phyloP scores from a whole-genome alignment of 2,329 filamentous ascomycete genomes.

The Stemphylium lycopersici region DNA sequence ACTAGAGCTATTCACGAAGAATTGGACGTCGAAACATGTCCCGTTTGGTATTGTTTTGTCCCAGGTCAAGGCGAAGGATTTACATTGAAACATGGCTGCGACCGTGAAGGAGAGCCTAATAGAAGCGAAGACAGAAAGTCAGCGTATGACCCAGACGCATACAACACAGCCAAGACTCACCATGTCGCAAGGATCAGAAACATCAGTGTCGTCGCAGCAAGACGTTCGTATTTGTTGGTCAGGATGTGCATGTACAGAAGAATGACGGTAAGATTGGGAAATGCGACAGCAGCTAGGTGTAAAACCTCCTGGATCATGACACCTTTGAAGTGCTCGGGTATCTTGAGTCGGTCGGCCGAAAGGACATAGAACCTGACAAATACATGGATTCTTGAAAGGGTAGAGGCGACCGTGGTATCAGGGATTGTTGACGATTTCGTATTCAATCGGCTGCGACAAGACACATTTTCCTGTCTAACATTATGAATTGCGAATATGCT shows the following conservation, averaged over 20 bases:
- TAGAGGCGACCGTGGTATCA: no score
- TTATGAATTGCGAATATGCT: background rate
- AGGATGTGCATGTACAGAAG: conserved; percentile 35
- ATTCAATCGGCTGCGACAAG: background rate
- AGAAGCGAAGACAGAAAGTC: no score
- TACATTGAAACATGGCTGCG: conserved; percentile 31
- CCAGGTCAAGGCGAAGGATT: conserved; percentile 34
- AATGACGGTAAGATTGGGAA: conserved; percentile 35
- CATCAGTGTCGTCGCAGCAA: conserved; percentile 26
- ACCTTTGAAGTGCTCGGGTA: conserved; percentile 30
- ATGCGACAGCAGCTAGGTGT: conserved; percentile 34
- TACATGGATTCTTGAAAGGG: no score
- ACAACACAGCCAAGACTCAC: background rate
- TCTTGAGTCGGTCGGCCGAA: conserved; percentile 18
- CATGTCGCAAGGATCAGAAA: conserved; percentile 27
- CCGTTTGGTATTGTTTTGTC: conserved; percentile 32
- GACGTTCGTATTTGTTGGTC: conserved; percentile 31
- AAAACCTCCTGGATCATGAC: conserved; percentile 33
- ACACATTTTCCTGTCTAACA: background rate
- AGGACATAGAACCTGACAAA: background rate
- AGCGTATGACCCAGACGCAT: no score
- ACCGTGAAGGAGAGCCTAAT: conserved; percentile 23
- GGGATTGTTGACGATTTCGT: no score
- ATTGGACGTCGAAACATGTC: conserved; percentile 28
- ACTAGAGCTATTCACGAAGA: conserved; percentile 31